phyloP scores from a whole-genome alignment of 1,284 basidiomycete species.

The Porogramme epimiltina region DNA sequence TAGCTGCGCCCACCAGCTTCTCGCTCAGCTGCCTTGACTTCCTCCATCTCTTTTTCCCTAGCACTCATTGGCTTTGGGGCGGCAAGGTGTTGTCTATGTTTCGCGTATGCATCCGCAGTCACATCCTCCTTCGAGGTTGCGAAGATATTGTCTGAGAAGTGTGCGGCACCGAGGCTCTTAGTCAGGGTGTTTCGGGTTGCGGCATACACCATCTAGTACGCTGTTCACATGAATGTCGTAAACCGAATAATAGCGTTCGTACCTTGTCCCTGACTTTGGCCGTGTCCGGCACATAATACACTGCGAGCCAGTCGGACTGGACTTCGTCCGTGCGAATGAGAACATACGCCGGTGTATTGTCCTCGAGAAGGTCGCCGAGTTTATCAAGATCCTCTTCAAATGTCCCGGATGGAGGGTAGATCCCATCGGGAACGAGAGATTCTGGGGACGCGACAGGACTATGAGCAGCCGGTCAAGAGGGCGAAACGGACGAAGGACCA shows the following conservation, averaged over 20 bases:
- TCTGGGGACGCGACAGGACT: slow-evolving; percentile 47
- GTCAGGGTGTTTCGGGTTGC: slow-evolving; percentile 75
- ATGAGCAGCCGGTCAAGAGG: slow-evolving; percentile 21
- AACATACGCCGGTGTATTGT: slow-evolving; percentile 70
- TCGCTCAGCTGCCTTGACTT: slow-evolving; percentile 74
- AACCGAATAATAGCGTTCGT: slow-evolving; percentile 6
- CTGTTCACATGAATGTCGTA: too few species aligned
- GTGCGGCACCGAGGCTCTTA: slow-evolving; percentile 74
- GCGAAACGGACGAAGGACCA: slow-evolving; percentile 46
- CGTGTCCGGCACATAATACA: slow-evolving; percentile 76
- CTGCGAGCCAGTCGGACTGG: slow-evolving; percentile 64
- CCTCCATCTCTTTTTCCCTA: slow-evolving; percentile 79
- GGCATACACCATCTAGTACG: slow-evolving; percentile 86
- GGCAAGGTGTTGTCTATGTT: slow-evolving; percentile 70
- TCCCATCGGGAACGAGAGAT: slow-evolving; percentile 59
- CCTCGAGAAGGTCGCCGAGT: slow-evolving; percentile 59
- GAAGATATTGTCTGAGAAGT: slow-evolving; percentile 81
- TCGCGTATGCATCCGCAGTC: slow-evolving; percentile 68
- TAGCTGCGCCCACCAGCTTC: slow-evolving; percentile 48
- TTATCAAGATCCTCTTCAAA: slow-evolving; percentile 61
- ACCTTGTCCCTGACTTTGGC: slow-evolving; percentile 81
- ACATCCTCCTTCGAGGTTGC: slow-evolving; percentile 77
- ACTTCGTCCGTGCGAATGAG: slow-evolving; percentile 65
- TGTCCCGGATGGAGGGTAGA: slow-evolving; percentile 47
- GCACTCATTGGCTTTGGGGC: slow-evolving; percentile 82